Evolutionary conservation across 805 yeast genomes (phyloP), one percentile per base, ranked within the genome.

Genomic region (Metschnikowia koreensis): DNA sequence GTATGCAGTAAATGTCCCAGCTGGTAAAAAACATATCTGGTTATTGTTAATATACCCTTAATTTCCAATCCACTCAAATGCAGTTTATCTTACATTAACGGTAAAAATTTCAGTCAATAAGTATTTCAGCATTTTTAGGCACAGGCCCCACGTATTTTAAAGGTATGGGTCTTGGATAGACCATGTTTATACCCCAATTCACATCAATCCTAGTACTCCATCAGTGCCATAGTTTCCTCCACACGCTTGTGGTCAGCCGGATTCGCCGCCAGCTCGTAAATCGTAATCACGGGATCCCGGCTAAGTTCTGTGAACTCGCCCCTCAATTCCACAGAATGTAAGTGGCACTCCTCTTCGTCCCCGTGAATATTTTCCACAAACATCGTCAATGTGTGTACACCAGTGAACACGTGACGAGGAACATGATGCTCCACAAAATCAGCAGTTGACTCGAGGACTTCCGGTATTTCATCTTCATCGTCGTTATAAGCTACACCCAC

Each of bases 261-360:
- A 65, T 92, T 92, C 2, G 97, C 94, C 0, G 97, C 96, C 50
- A 91, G 81, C 68, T 93, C 98, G 66, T 92, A 93, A 17, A 88
- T 63, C 0, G 96, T 77, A 13, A 87, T 76, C 15, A 89, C 81
- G 0, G 97, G 96, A 40, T 87, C 89, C 55, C 78, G 79, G 33
- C 73, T 66, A 46, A 87, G 65, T 37, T 77, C 81, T 6, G 80
- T 74, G 53, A 67, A 78, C 56, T 82, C 87, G 1, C 98, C 98
- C 43, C 97, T 74, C 27, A 93, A 66, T 51, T 96, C 97, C 41
- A 92, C 68, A 59, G 83, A 86, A 58, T 84, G 84, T 1, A 92
- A 49, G 48, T 75, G 79, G 6, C 84, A 75, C 26, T 75, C 70
- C 47, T 82, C 86, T 50, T 70, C 82, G 50, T 64, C 66, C 16